Evolutionary conservation across 345 rosid species (phyloP), one percentile per base, ranked within the genome.

Genomic region (Boechera divaricarpa): DNA sequence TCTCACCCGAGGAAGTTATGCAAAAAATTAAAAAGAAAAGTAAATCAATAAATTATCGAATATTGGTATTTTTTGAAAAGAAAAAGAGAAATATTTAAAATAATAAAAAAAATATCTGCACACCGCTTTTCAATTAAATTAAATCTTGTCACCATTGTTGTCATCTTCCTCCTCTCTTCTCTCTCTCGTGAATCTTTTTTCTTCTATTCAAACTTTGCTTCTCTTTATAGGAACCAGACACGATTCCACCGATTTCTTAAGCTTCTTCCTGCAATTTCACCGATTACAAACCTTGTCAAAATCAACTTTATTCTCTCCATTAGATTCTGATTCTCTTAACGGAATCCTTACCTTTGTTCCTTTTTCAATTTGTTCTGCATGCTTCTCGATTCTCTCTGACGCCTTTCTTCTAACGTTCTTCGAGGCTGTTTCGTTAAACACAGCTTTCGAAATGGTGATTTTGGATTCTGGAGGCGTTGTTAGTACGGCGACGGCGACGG

Each of bases 381-480:
- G 77, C 72, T 41, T 65, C 21, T 75, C 33, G 53, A 68, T 62
- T 74, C 53, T 35, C 24, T 28, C 67, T 49, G 26, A 49, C 54
- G 26, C 54, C 26, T 49, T 7, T 8, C 54, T 16, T 18, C 26
- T 8, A 21, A 49, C 54, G 53, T 48, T 16, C 53, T 39, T 41
- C 21, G 53, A 0, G 5, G 62, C 74, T 68, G 36, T 49, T 39
- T 39, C 11, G n/a, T 54, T 51, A 3, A 57, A 41, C 24, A 24
- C 55, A 4, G 44, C 42, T 26, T 69, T 63, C 15, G 39, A 51
- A 73, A 84, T 87, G 91, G 79, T 82, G 77, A 69, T 76, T 57
- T 57, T 81, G 60, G 88, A 79, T 45, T 62, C 84, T 67, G 69
- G 70, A 5, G 84, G 75, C 44, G 71, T 72, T n/a, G 49, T 12